Base-by-base conservation (phyloP, 805 yeast species). In the Soucietia sequanensis region DNA sequence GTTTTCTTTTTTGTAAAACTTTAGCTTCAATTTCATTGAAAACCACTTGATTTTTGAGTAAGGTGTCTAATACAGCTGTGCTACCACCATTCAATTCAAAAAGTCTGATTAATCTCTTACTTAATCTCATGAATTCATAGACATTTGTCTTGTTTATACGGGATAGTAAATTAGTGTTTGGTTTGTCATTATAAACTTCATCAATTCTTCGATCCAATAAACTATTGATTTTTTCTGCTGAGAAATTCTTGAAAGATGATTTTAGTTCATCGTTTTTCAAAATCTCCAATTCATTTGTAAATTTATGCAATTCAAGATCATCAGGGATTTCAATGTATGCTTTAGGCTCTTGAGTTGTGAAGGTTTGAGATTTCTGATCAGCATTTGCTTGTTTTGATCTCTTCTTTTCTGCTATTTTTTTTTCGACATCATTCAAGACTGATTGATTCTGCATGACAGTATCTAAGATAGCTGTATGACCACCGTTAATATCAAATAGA, bases 391-490 rank as follows among this genome's bases (percentile, higher is more conserved):
- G n/a, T 33, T 13, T 13, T 11, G 5, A 21, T 41, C 37, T 24
- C 37, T 34, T 16, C 11, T 13, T 26, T 18, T 28, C 23, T 27
- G 30, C 29, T 11, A 10, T 42, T 33, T 27, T 42, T 37, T 47
- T 50, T 35, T 72, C 75, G 39, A 72, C 63, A 15, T 50, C 50
- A 31, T 75, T 75, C 46, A 76, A 76, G 8, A 64, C 62, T 37
- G 56, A 50, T 35, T 74, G 75, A 41, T 74, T 76, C 33, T 75
- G 71, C 14, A 77, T 48, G 27, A 81, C 49, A 1, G 81, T 62
- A 47, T 81, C 88, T 47, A 81, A 67, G 9, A 76, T 67, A 34
- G 73, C 74, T 2, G 81, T 64, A 45, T 78, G 73, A 1, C 81
- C 82, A 12, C 83, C 81, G 46, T 81, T 81, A 22, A 75, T 45